phyloP scores from a whole-genome alignment of 441 rosid genomes.

The Adansonia madagascariensis region DNA sequence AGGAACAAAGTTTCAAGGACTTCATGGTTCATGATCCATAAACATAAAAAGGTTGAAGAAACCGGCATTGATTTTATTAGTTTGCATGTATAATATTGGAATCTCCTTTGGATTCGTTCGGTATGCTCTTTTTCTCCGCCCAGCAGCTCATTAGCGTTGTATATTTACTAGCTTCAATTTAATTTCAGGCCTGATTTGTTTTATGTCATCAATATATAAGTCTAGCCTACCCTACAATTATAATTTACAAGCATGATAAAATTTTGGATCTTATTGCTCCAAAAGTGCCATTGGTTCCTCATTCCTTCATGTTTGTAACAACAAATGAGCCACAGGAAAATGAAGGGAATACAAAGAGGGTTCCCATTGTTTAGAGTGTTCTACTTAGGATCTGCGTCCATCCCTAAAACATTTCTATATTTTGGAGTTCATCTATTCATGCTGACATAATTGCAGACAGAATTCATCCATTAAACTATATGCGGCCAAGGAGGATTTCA shows the following conservation, averaged over 20 bases:
- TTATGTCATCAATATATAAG: not conserved
- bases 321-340: not conserved
- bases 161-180: no score
- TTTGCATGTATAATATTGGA: not conserved
- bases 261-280: not conserved
- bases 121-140: no score
- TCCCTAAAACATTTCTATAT: not conserved
- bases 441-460: not conserved
- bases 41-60: no score
- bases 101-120: not conserved
- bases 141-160: no score
- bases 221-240: not conserved
- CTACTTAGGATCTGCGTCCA: not conserved
- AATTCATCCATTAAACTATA: slow-evolving; percentile 9
- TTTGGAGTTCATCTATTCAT: not conserved
- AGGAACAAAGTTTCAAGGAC: no score
- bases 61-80: not conserved
- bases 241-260: not conserved
- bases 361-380: not conserved
- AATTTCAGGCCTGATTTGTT: not conserved
- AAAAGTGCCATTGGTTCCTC: not conserved
- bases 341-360: not conserved
- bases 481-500: not conserved
- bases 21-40: no score
- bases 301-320: not conserved